phyloP scores from a whole-genome alignment of 2,329 filamentous ascomycete species.

The Pestalotiopsis sp. region DNA sequence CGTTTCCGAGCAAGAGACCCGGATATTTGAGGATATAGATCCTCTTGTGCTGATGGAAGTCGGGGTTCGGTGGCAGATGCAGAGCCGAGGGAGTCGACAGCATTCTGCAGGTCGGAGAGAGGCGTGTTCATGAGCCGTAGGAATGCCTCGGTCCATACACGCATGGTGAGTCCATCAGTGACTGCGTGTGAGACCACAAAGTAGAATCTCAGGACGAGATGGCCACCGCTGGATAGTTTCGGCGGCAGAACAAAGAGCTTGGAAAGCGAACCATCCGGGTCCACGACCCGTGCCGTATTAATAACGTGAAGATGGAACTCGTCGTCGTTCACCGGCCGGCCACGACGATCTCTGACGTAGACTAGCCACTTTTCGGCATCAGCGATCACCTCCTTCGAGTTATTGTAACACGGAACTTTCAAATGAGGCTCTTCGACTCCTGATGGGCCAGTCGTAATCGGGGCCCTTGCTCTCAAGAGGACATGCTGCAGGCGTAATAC shows the following conservation, averaged over 20 bases:
- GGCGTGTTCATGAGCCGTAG: slow-evolving; percentile 20
- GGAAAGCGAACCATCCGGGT: slow-evolving; percentile 17
- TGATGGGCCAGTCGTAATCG: slow-evolving; percentile 4
- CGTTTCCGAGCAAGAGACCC: slow-evolving; percentile 19
- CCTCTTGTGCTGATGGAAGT: slow-evolving; percentile 25
- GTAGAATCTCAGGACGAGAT: slow-evolving; percentile 17
- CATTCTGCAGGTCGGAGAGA: slow-evolving; percentile 14
- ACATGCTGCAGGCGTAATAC: slow-evolving; percentile 21
- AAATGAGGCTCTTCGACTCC: neutral
- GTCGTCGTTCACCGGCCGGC: slow-evolving; percentile 14
- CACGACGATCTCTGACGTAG: neutral
- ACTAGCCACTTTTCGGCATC: slow-evolving; percentile 11
- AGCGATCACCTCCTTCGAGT: slow-evolving; percentile 13
- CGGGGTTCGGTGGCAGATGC: slow-evolving; percentile 14
- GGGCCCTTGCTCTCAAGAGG: slow-evolving; percentile 13
- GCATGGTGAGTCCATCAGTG: slow-evolving; percentile 22
- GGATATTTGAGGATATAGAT: slow-evolving; percentile 21
- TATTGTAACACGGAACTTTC: neutral
- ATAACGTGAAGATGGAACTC: slow-evolving; percentile 22
- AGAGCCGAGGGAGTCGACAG: slow-evolving; percentile 14
- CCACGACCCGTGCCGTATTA: slow-evolving; percentile 21
- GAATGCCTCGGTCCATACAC: slow-evolving; percentile 21
- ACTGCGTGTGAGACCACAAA: slow-evolving; percentile 25
- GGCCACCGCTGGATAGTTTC: slow-evolving; percentile 5
- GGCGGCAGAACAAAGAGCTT: slow-evolving; percentile 21